A percentile compares a stretch with the other conserved stretches of the same genome.
Conservation (phyloP, 1,284 basidiomycete species). For the Naganishia albida region DNA sequence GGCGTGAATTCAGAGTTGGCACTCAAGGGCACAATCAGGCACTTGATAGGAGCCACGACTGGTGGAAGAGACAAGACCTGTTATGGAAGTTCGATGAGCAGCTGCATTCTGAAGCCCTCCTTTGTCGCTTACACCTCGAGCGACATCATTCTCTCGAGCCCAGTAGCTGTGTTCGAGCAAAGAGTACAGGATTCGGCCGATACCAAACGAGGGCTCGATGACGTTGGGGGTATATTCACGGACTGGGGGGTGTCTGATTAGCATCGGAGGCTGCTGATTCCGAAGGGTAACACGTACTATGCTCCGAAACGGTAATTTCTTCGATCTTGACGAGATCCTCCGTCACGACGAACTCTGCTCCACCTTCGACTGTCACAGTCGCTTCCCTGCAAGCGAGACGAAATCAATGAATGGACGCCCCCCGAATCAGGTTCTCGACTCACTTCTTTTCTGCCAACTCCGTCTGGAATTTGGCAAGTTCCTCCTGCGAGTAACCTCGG, state of each 20-base stretch:
- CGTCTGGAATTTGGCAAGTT: conserved; percentile 68
- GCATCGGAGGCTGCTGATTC: not conserved
- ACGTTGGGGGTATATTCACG: conserved; percentile 97
- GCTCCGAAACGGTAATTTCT: conserved; percentile 85
- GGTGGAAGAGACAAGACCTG: conserved; percentile 87
- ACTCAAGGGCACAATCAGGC: conserved; percentile 93
- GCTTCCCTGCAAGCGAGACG: conserved; percentile 42
- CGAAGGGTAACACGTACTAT: conserved; percentile 60
- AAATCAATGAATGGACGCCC: not conserved
- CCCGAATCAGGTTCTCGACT: not conserved
- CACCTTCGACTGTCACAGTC: conserved; percentile 59
- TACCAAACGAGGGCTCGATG: conserved; percentile 97
- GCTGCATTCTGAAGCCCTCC: conserved; percentile 9
- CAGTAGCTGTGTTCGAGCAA: conserved; percentile 96
- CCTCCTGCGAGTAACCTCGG: conserved; percentile 67
- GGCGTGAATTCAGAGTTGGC: conserved; percentile 82
- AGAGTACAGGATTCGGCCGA: conserved; percentile 93
- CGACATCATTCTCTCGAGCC: conserved; percentile 86
- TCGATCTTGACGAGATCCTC: conserved; percentile 77
- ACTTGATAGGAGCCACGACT: conserved; percentile 92
- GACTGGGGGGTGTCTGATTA: conserved; percentile 57
- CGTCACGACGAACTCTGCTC: conserved; percentile 71
- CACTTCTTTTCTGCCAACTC: conserved; percentile 58
- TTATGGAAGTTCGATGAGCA: conserved; percentile 14
- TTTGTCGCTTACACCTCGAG: conserved; percentile 70